Base-by-base conservation (phyloP, 1,284 basidiomycete genomes). In the Tausonia pullulans region DNA sequence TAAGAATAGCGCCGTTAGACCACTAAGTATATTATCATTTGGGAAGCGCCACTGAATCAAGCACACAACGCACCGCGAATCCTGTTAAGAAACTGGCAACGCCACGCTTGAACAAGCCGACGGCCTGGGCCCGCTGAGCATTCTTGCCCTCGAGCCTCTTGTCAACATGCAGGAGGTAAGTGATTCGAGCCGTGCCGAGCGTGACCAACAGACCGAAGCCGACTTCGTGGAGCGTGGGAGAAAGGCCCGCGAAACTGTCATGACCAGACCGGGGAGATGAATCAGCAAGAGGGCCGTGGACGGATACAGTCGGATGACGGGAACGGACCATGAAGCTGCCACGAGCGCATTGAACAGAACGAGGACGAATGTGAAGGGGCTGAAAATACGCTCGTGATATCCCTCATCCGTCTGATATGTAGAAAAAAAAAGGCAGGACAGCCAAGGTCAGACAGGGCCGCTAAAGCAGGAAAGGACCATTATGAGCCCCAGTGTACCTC, bases 201-300 rank as follows among this genome's bases (percentile, higher is more conserved):
- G 58, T 60, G 11, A 60, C 58, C 27, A 60, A 49, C 0, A 60
- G 49, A 3, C 58, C 58, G 40, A 60, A 60, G 5, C 58, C 58
- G 27, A 60, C 40, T 51, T 60, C 43, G n/a, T 60, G 58, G 10
- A 60, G 10, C 3, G 58, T 60, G 4, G 58, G 58, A 3, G 58
- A 60, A 16, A 60, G 58, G 7, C 58, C 48, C 14, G 51, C 48
- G 5, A 60, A 45, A 40, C 58, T 60, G 40, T 27, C 10, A 46
- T 43, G 58, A 5, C 41, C 6, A 39, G 27, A 27, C 27, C 27
- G 27, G 27, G 27, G 27, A 27, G 27, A 27, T 27, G 27, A 27
- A 27, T 27, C 6, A n/a, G 45, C 13, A n/a, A 50, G 39, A 13
- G 13, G 43, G 10, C 27, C 10, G 27, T 16, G 16, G 27, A 55